These are phyloP conservation scores for Tulasnella sp. DNA, from an alignment of 768 basidiomycete species.

Conservation along the genomic window DNA sequence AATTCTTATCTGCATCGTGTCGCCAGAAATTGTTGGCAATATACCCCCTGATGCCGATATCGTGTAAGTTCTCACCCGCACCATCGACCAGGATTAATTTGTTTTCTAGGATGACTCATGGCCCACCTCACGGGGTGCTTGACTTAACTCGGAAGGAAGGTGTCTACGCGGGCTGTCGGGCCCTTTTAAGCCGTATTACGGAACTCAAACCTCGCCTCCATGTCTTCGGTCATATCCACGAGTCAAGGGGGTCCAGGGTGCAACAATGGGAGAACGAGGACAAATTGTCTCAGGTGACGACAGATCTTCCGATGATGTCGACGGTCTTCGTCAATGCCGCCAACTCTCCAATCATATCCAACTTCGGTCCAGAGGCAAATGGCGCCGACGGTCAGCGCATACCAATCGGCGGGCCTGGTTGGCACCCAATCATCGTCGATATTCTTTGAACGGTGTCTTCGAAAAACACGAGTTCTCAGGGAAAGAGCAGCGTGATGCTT, in stretches of 20 bases:
- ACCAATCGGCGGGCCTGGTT: slow-evolving; percentile 2
- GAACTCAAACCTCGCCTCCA: slow-evolving; percentile 18
- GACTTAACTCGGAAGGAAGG: slow-evolving; percentile 17
- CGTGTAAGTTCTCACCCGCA: background rate
- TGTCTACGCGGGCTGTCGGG: slow-evolving; percentile 14
- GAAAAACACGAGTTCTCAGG: background rate
- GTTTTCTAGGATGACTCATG: slow-evolving; percentile 15
- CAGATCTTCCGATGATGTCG: background rate
- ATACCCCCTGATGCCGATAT: slow-evolving; percentile 21
- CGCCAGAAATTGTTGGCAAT: slow-evolving; percentile 11
- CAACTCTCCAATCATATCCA: slow-evolving; percentile 3
- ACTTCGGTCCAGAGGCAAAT: background rate
- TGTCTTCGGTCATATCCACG: slow-evolving; percentile 27
- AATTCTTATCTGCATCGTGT: background rate
- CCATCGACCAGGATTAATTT: background rate
- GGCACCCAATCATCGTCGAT: slow-evolving; percentile 25
- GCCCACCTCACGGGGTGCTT: slow-evolving; percentile 17
- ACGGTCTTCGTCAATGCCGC: slow-evolving; percentile 24
- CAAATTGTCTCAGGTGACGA: background rate
- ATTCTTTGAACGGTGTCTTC: background rate
- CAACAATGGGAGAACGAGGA: background rate
- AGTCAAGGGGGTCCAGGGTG: slow-evolving; percentile 12
- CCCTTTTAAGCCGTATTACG: background rate
- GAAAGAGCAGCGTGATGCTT: background rate
- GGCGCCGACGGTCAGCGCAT: background rate